These are phyloP conservation scores for Rutstroemia sp. DNA, from an alignment of 2,329 filamentous ascomycete species.

Conservation along the genomic window DNA sequence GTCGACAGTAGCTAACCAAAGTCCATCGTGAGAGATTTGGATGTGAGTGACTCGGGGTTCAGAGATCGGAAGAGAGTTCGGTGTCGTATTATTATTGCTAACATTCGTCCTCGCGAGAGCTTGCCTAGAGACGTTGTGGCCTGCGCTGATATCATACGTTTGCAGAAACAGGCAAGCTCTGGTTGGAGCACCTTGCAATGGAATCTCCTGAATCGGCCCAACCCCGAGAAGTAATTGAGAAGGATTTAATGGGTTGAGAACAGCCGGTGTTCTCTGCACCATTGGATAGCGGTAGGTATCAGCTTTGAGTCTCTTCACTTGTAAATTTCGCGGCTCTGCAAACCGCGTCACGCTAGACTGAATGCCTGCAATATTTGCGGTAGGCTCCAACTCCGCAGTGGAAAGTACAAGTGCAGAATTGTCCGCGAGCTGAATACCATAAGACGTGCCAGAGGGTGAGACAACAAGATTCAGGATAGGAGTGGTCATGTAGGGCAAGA, in stretches of 20 bases:
- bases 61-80: constrained; percentile 61
- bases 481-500: constrained; percentile 82
- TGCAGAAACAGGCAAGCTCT: constrained; percentile 63
- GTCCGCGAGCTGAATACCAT: constrained; percentile 79
- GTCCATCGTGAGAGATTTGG: constrained; percentile 69
- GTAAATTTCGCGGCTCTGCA: constrained; percentile 42
- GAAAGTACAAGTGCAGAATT: constrained; percentile 89
- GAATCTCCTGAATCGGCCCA: constrained; percentile 51
- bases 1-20: constrained; percentile 87
- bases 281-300: constrained; percentile 22
- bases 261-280: constrained; percentile 44
- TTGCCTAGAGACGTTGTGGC: constrained; percentile 76
- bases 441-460: constrained; percentile 71
- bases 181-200: constrained; percentile 42
- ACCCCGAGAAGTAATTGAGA: constrained; percentile 63
- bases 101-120: constrained; percentile 82
- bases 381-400: constrained; percentile 80
- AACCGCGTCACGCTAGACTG: constrained; percentile 54
- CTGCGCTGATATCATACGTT: constrained; percentile 75
- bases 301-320: constrained; percentile 41
- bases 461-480: constrained; percentile 79
- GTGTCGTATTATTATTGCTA: constrained; percentile 70
- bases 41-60: constrained; percentile 74
- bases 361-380: constrained; percentile 75
- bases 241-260: constrained; percentile 53